Evolutionary conservation across 768 basidiomycete genomes (phyloP).

Genomic region (Lactarius hengduanensis): DNA sequence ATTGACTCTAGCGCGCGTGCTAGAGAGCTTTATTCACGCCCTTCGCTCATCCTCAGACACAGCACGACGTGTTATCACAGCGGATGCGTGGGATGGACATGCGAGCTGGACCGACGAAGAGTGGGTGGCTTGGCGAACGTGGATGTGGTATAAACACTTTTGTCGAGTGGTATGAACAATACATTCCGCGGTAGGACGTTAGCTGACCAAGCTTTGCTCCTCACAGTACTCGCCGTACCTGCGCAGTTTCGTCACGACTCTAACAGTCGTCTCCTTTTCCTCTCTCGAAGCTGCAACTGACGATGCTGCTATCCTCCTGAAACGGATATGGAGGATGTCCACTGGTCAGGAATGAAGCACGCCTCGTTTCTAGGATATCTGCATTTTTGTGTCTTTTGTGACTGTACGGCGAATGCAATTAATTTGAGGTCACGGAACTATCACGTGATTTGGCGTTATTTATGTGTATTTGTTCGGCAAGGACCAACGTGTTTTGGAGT

Average conservation of each 20-base stretch:
- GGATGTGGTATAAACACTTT: slow-evolving; percentile 92
- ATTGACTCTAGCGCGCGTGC: slow-evolving; percentile 62
- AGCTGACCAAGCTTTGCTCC: slow-evolving; percentile 14
- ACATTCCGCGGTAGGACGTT: not conserved
- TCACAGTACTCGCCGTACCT: slow-evolving; percentile 76
- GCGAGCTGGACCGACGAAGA: slow-evolving; percentile 66
- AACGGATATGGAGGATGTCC: slow-evolving; percentile 68
- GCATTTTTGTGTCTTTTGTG: not conserved
- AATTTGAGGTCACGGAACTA: not conserved
- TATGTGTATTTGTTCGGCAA: slow-evolving; percentile 16
- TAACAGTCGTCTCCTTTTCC: slow-evolving; percentile 66
- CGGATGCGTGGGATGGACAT: slow-evolving; percentile 69
- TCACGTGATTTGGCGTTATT: slow-evolving; percentile 23
- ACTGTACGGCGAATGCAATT: not conserved
- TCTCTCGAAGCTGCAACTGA: slow-evolving; percentile 59
- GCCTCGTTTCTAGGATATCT: not conserved
- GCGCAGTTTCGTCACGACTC: slow-evolving; percentile 67
- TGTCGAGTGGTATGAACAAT: slow-evolving; percentile 63
- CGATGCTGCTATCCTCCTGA: slow-evolving; percentile 56
- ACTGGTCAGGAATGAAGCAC: slow-evolving; percentile 51
- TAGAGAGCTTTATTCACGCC: slow-evolving; percentile 67
- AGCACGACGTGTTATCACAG: slow-evolving; percentile 56
- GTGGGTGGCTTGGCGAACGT: slow-evolving; percentile 85
- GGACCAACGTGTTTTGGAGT: slow-evolving; percentile 20
- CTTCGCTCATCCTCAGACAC: slow-evolving; percentile 41